Evolutionary conservation across 441 rosid genomes (phyloP).

Genomic region (Syzygium malaccense): DNA sequence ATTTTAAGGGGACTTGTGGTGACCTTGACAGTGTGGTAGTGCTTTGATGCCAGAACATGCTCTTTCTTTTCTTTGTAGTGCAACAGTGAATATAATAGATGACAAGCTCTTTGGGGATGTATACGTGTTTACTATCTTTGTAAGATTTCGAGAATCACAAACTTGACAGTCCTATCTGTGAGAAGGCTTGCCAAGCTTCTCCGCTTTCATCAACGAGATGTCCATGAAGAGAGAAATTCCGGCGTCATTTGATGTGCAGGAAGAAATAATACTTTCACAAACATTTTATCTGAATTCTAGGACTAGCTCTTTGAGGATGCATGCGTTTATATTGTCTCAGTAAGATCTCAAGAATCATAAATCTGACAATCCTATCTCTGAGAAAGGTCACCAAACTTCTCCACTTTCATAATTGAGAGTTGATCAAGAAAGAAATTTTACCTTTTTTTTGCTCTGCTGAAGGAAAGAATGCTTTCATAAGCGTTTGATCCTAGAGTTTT

Average conservation of each 20-base stretch:
- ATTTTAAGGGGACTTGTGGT: background rate
- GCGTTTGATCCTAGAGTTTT: background rate
- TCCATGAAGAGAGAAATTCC: background rate
- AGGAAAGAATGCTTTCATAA: background rate
- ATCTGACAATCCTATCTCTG: background rate
- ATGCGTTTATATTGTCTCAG: background rate
- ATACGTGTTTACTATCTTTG: background rate
- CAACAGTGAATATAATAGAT: background rate
- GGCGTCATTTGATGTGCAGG: background rate
- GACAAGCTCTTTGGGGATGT: background rate
- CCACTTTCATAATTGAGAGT: background rate
- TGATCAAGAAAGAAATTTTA: no score
- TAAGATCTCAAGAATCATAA: background rate
- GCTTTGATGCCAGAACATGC: background rate
- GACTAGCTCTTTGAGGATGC: background rate
- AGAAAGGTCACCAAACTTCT: background rate
- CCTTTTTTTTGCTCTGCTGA: background rate
- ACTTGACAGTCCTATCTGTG: background rate
- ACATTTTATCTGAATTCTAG: background rate
- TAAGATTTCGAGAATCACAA: background rate
- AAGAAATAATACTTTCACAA: background rate
- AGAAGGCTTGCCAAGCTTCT: background rate
- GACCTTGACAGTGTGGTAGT: background rate
- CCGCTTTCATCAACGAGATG: background rate
- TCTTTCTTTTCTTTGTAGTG: background rate